Base-by-base conservation (phyloP, 1,284 basidiomycete species). In the Sporisorium reilianum region DNA sequence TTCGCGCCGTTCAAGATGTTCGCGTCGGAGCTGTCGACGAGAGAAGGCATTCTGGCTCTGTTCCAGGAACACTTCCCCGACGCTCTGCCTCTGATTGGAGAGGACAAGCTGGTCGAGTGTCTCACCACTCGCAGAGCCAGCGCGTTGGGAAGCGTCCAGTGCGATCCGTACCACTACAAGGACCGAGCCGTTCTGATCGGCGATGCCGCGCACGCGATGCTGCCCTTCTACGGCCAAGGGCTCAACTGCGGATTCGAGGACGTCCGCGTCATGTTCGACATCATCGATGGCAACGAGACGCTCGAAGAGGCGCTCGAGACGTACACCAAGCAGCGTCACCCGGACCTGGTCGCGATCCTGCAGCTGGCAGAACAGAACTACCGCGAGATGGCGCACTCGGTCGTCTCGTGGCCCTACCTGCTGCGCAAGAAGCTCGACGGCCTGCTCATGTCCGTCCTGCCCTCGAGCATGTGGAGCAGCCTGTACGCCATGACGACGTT, bases 401-500 rank as follows among this genome's bases (percentile, higher is more conserved):
- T 98, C 68, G 91, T 93, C 28, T 93, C 91, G 40, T 90, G 90
- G 42, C 84, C 89, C 50, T 95, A 95, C 87, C 88, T 92, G 61
- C 87, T 95, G 80, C 91, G 91, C 81, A 93, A 94, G 85, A 88
- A 89, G 46, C 85, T 98, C 65, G 95, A 98, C 86, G 82, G 78
- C 12, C 41, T 87, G 52, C 80, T 89, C n/a, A 85, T 90, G 88
- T 69, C 69, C 77, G 59, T 92, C 58, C 87, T 94, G 69, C 92
- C 91, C 57, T 89, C 91, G 40, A 85, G 85, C 63, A 92, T 92
- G 36, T 99, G 96, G 96, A 88, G 93, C 62, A 93, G 93, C 54
- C 88, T 97, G 56, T 99, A 99, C 85, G 93, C 93, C 34, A 96
- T 98, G 94, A 92, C 97, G 74, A 97, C 96, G 40, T 99, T 99